Evolutionary conservation across 2,329 filamentous ascomycete species (phyloP).

Genomic region (Metarhizium robertsii): DNA sequence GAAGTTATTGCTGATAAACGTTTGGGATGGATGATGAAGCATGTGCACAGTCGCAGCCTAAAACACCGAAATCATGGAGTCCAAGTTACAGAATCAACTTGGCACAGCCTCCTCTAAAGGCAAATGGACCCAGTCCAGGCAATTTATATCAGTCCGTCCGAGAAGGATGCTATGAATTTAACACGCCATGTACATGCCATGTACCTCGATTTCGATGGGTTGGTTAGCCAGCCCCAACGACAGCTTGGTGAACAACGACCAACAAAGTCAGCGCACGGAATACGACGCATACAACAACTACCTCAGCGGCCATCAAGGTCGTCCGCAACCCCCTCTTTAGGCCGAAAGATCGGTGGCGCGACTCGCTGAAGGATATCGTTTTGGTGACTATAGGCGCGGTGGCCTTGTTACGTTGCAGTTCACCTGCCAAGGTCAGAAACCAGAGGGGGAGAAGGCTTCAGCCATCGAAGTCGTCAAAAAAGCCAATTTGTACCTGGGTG

Average conservation of each 20-base stretch:
- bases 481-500: not conserved
- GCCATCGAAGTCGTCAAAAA: not conserved
- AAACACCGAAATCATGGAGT: too few species aligned
- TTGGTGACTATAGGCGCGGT: not conserved
- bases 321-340: not conserved
- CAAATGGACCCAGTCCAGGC: too few species aligned
- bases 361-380: not conserved
- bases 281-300: too few species aligned
- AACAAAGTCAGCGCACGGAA: too few species aligned
- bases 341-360: not conserved
- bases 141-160: too few species aligned
- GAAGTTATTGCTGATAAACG: not conserved
- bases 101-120: not conserved
- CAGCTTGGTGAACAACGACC: too few species aligned
- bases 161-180: too few species aligned
- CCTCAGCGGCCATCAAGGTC: not conserved
- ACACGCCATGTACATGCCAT: too few species aligned
- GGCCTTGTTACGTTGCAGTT: slow-evolving; percentile 2
- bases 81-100: not conserved
- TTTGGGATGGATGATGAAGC: too few species aligned
- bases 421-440: not conserved
- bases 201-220: too few species aligned
- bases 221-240: not conserved
- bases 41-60: too few species aligned
- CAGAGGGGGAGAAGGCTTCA: not conserved